Percentiles rank a stretch among this genome's conserved stretches.
phyloP scores from a whole-genome alignment of 78 protist species.

The Polysphondylium violaceum region DNA sequence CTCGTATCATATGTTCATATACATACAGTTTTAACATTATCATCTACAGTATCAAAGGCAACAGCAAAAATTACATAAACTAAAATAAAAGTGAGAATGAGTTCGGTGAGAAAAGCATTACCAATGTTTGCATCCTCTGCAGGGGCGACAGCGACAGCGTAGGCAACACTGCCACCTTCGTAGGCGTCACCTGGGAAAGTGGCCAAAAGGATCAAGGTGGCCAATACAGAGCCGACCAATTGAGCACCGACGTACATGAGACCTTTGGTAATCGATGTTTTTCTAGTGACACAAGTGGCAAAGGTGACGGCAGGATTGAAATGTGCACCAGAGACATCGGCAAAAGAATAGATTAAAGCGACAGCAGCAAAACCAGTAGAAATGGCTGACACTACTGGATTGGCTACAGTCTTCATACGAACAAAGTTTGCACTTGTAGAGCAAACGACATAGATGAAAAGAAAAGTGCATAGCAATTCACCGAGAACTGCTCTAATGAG shows the following conservation, averaged over 20 bases:
- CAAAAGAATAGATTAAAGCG: conserved; percentile 83
- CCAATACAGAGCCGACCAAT: conserved; percentile 61
- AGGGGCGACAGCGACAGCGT: conserved; percentile 30
- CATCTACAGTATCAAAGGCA: conserved; percentile 77
- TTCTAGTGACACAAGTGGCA: conserved; percentile 68
- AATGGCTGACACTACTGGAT: conserved; percentile 50
- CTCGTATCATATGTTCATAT: no score
- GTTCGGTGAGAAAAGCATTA: conserved; percentile 66
- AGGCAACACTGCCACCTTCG: conserved; percentile 23
- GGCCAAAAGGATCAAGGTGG: conserved; percentile 40
- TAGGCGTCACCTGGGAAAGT: conserved; percentile 52
- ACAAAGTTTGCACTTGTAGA: conserved; percentile 36
- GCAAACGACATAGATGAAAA: conserved; percentile 52
- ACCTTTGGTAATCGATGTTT: conserved; percentile 73
- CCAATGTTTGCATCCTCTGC: conserved; percentile 30
- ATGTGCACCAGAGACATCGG: conserved; percentile 72
- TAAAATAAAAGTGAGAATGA: conserved; percentile 69
- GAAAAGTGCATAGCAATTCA: conserved; percentile 72
- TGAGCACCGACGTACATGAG: conserved; percentile 68
- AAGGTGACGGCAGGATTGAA: conserved; percentile 28
- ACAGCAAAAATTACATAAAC: conserved; percentile 85
- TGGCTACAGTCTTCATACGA: not conserved
- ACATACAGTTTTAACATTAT: conserved; percentile 56
- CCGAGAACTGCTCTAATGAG: conserved; percentile 83
- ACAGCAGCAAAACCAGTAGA: conserved; percentile 62